Evolutionary conservation across 139 green algal species (phyloP), one percentile per base, ranked within the genome.

Genomic region (Chlamydomonas schloesseri): DNA sequence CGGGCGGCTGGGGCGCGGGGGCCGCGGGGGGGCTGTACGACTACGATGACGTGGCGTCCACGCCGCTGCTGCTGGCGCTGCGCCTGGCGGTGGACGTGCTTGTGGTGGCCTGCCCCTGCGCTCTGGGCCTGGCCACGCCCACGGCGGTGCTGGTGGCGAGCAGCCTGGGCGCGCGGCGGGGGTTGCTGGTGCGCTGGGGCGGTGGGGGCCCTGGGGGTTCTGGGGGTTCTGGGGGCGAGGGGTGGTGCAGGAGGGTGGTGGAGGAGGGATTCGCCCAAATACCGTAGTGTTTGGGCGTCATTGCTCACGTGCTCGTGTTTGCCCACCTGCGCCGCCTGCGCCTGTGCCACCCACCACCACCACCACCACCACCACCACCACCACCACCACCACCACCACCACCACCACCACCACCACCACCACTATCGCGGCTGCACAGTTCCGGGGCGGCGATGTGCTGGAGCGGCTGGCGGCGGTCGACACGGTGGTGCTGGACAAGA

Each of bases 101-200:
- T 77, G 97, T 99, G 69, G 95, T 99, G 23, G 97, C 97, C 26
- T 99, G 97, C 89, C 97, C 97, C 23, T 99, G 97, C 85, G 97
- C 97, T 1, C 92, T 99, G 58, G 97, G 97, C n/a, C 90, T 99
- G 17, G 97, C 97, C 50, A 99, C 97, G 9, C 97, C 97, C 24
- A 99, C 97, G 18, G 79, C 79, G 29, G 79, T 99, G 60, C 90
- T 99, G 58, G 97, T 99, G 1, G 97, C 93, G 5, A 96, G 94
- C 13, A 94, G 86, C 0, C 55, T 96, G 37, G 95, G 94, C 8
- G 97, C 97, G 21, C 87, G 87, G 58, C 81, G 93, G 33, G 97
- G 97, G 4, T 88, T 99, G 78, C 93, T 99, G 74, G 87, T 98
- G 68, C 3, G 75, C 46, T 86, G 97, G 1, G 94, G 94, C n/a